phyloP scores from a whole-genome alignment of 192 early-diverging fungal species.

The Phycomyces nitens region DNA sequence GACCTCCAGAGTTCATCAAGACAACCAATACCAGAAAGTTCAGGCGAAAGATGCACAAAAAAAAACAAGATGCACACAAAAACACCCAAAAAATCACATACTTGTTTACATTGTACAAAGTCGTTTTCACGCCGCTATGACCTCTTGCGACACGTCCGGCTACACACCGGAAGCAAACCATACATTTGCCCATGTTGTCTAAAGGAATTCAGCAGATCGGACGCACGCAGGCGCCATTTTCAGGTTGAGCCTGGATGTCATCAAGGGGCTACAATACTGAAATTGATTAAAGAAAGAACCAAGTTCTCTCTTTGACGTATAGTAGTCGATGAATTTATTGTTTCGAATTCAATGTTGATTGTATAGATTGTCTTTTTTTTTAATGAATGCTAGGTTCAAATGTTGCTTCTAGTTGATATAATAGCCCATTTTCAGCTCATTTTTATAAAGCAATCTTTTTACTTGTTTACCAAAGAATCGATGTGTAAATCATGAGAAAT shows the following conservation, averaged over 20 bases:
- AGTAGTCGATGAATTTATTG: background rate
- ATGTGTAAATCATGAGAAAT: too few species aligned
- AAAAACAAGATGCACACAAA: too few species aligned
- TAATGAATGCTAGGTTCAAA: too few species aligned
- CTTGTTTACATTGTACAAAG: slow-evolving; percentile 11
- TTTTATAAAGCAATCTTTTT: too few species aligned
- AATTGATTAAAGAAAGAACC: background rate
- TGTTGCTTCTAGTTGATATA: too few species aligned
- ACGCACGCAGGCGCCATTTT: slow-evolving; percentile 15
- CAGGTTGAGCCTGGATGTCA: slow-evolving; percentile 4
- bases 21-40: too few species aligned
- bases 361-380: too few species aligned
- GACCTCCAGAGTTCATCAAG: too few species aligned
- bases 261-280: background rate
- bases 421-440: too few species aligned
- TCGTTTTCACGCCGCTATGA: slow-evolving; percentile 16
- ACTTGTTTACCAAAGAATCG: too few species aligned
- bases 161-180: slow-evolving; percentile 16
- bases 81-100: background rate
- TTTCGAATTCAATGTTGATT: too few species aligned
- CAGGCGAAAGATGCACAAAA: too few species aligned
- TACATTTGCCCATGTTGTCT: slow-evolving; percentile 19
- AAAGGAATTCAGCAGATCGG: slow-evolving; percentile 12
- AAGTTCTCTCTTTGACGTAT: background rate
- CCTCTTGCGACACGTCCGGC: slow-evolving; percentile 4